A percentile compares a stretch with the other conserved stretches of the same genome.
phyloP scores from a whole-genome alignment of 1,284 basidiomycete genomes.

The Cystobasidiaceae sp. region DNA sequence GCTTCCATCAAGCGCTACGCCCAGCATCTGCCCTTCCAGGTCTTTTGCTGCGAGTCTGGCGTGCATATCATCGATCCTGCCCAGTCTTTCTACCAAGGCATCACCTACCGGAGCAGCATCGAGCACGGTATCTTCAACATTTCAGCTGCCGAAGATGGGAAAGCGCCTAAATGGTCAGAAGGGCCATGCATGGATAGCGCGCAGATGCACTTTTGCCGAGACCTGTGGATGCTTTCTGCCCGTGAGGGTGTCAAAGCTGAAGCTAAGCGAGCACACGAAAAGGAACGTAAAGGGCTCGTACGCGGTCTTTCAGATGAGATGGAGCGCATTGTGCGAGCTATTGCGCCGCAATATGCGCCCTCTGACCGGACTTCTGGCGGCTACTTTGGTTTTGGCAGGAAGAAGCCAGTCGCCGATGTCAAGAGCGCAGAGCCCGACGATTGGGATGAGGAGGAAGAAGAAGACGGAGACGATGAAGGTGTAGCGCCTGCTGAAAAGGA shows the following conservation, averaged over 20 bases:
- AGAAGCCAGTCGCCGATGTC: conserved; percentile 12
- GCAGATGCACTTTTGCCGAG: conserved; percentile 92
- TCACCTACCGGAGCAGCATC: conserved; percentile 69
- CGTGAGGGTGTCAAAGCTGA: conserved; percentile 57
- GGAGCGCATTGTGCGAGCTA: conserved; percentile 47
- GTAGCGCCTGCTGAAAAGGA: conserved; percentile 37
- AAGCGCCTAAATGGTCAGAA: conserved; percentile 54
- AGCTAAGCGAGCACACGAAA: conserved; percentile 37
- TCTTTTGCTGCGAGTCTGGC: conserved; percentile 93
- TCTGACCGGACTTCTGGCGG: conserved; percentile 12
- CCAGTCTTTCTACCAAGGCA: conserved; percentile 84
- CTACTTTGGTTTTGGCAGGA: conserved; percentile 26
- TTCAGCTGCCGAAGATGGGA: conserved; percentile 56
- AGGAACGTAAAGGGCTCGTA: conserved; percentile 32
- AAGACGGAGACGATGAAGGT: conserved; percentile 31
- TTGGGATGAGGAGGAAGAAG: conserved; percentile 36
- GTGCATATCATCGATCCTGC: conserved; percentile 88
- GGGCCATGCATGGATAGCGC: conserved; percentile 84
- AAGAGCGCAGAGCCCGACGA: not conserved
- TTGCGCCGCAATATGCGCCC: conserved; percentile 37
- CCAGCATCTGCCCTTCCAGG: conserved; percentile 88
- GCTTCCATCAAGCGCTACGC: conserved; percentile 73
- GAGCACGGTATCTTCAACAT: conserved; percentile 55
- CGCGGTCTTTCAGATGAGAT: conserved; percentile 37
- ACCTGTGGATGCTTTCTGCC: conserved; percentile 81